Conservation (phyloP, 352 stramenopile genomes). For the Phytophthora capsici region DNA sequence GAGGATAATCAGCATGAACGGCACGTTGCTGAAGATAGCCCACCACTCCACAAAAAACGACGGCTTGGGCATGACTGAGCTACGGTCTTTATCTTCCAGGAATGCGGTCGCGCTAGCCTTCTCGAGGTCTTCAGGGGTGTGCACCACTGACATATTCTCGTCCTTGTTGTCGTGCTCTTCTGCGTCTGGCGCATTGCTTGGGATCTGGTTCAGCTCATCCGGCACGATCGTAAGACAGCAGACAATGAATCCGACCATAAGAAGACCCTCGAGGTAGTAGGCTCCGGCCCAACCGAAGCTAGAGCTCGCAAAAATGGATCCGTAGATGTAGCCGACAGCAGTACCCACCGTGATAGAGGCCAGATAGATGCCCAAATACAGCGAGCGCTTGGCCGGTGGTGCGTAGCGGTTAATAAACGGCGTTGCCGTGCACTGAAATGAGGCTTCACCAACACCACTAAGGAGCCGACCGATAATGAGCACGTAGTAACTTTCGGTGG, state of each 20-base stretch:
- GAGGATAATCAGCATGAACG: constrained; percentile 84
- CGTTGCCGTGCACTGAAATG: constrained; percentile 93
- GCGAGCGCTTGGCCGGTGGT: constrained; percentile 62
- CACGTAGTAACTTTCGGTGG: constrained; percentile 87
- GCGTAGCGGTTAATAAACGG: constrained; percentile 94
- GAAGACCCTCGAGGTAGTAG: constrained; percentile 87
- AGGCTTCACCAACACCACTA: constrained; percentile 91
- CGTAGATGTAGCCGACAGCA: constrained; percentile 92
- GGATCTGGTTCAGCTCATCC: constrained; percentile 61
- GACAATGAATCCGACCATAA: constrained; percentile 84
- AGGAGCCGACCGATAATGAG: constrained; percentile 89
- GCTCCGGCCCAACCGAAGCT: constrained; percentile 77
- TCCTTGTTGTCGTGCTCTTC: constrained; percentile 34
- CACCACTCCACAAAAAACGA: constrained; percentile 70
- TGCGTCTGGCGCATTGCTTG: constrained; percentile 32
- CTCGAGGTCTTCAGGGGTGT: constrained; percentile 25
- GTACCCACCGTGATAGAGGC: constrained; percentile 92
- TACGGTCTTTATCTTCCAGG: constrained; percentile 35
- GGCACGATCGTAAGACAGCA: constrained; percentile 70
- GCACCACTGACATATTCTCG: constrained; percentile 18
- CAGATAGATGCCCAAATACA: constrained; percentile 94
- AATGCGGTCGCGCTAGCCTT: constrained; percentile 36
- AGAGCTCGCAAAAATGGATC: constrained; percentile 67
- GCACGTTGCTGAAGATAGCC: constrained; percentile 67
- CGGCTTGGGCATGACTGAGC: constrained; percentile 11